A percentile compares a stretch with the other conserved stretches of the same genome.
Conservation (phyloP, 805 yeast species). For the Kuraishia borneana region DNA sequence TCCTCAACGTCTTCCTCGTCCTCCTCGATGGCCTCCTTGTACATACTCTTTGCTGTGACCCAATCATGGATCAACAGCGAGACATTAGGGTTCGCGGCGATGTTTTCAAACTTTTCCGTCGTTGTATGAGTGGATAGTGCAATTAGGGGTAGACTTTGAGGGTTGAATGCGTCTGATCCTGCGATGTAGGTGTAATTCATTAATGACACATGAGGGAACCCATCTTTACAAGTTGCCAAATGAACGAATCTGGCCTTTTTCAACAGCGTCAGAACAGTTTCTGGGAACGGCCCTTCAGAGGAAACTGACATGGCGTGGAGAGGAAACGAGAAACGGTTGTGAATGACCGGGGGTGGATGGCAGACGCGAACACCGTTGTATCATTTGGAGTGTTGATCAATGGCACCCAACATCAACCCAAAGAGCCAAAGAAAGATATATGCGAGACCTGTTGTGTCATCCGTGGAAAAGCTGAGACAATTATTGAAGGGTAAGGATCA, state of each 20-base stretch:
- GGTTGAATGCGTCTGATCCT: slow-evolving; percentile 25
- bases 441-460: too few relatives aligned
- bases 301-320: neutral
- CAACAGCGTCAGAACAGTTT: slow-evolving; percentile 30
- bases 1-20: neutral
- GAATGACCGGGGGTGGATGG: neutral
- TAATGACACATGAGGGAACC: slow-evolving; percentile 76
- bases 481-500: too few relatives aligned
- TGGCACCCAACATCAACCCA: too few relatives aligned
- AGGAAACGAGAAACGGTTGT: neutral
- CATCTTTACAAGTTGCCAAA: slow-evolving; percentile 64
- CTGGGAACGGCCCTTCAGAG: slow-evolving; percentile 15
- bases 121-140: slow-evolving; percentile 61
- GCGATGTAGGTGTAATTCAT: slow-evolving; percentile 79
- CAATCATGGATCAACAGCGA: slow-evolving; percentile 86
- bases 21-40: neutral
- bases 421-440: too few relatives aligned
- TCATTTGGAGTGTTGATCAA: too few relatives aligned
- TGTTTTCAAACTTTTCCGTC: slow-evolving; percentile 68
- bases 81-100: slow-evolving; percentile 61
- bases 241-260: slow-evolving; percentile 64
- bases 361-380: too few relatives aligned
- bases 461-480: too few relatives aligned
- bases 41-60: slow-evolving; percentile 46
- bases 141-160: slow-evolving; percentile 22